Evolutionary conservation across 306 rosid species (phyloP).

Genomic region (Cicer chorassanicum): DNA sequence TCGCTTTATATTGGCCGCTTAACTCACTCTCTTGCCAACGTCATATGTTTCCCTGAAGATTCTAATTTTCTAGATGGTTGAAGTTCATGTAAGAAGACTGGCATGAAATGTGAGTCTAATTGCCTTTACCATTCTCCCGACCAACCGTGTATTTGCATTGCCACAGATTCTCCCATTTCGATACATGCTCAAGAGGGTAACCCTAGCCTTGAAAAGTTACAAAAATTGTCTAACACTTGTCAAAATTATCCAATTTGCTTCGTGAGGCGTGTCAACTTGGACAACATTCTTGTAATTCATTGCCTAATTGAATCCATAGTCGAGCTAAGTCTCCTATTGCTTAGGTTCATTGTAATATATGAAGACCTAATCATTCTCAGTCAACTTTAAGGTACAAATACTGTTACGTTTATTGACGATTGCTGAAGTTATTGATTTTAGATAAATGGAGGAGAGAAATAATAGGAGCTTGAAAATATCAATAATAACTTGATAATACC

Average conservation of each 20-base stretch:
- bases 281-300: neutral
- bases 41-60: too few relatives aligned
- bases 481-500: neutral
- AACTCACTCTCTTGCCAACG: too few relatives aligned
- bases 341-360: too few relatives aligned
- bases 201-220: conserved; percentile 5
- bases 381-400: neutral
- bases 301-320: neutral
- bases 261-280: neutral
- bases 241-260: neutral
- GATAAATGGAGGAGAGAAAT: conserved; percentile 8
- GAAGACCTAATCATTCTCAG: neutral
- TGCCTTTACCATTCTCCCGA: too few relatives aligned
- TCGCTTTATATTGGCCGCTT: too few relatives aligned
- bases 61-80: too few relatives aligned
- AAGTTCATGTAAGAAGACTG: too few relatives aligned
- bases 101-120: too few relatives aligned
- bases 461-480: neutral
- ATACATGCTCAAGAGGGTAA: too few relatives aligned
- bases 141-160: too few relatives aligned
- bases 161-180: too few relatives aligned
- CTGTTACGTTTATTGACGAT: neutral
- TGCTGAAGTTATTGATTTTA: conserved; percentile 4
- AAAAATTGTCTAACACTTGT: neutral
- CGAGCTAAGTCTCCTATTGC: too few relatives aligned